Evolutionary conservation across 2,329 filamentous ascomycete species (phyloP).

Genomic region (Mariannaea sp.): DNA sequence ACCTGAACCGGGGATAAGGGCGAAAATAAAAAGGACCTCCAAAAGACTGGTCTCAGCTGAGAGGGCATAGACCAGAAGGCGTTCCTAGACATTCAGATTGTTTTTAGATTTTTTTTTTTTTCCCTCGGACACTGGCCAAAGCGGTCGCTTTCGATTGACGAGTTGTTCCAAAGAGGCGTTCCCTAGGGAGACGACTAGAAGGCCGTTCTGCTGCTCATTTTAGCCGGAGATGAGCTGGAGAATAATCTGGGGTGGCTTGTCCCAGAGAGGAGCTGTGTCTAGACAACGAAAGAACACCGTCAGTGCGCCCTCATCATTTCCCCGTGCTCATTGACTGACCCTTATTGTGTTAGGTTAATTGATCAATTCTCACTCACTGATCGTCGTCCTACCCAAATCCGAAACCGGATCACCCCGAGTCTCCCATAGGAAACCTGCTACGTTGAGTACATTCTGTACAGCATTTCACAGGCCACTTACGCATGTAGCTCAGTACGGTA

Average conservation of each 20-base stretch:
- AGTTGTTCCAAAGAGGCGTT: slow-evolving; percentile 9
- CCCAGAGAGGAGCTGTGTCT: slow-evolving; percentile 4
- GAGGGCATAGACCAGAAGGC: background rate
- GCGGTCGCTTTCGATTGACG: slow-evolving; percentile 19
- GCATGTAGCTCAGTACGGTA: too few relatives aligned
- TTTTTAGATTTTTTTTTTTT: too few relatives aligned
- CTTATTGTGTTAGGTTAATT: too few relatives aligned
- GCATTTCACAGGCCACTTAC: too few relatives aligned
- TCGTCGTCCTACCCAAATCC: background rate
- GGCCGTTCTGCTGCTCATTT: slow-evolving; percentile 21
- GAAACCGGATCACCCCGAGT: too few relatives aligned
- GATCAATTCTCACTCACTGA: slow-evolving; percentile 21
- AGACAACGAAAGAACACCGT: slow-evolving; percentile 8
- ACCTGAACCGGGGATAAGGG: slow-evolving; percentile 10
- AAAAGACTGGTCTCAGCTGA: slow-evolving; percentile 1
- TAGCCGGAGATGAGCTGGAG: slow-evolving; percentile 22
- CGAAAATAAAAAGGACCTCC: background rate
- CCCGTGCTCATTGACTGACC: too few relatives aligned
- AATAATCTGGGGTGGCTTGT: slow-evolving; percentile 6
- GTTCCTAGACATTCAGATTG: background rate
- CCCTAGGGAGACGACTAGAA: slow-evolving; percentile 2
- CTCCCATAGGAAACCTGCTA: too few relatives aligned
- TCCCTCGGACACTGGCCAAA: slow-evolving; percentile 16
- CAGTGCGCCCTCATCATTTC: slow-evolving; percentile 11
- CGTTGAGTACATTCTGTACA: too few relatives aligned